phyloP scores from a whole-genome alignment of 495 filamentous ascomycete species.

The Staphylotrichum longicolle region DNA sequence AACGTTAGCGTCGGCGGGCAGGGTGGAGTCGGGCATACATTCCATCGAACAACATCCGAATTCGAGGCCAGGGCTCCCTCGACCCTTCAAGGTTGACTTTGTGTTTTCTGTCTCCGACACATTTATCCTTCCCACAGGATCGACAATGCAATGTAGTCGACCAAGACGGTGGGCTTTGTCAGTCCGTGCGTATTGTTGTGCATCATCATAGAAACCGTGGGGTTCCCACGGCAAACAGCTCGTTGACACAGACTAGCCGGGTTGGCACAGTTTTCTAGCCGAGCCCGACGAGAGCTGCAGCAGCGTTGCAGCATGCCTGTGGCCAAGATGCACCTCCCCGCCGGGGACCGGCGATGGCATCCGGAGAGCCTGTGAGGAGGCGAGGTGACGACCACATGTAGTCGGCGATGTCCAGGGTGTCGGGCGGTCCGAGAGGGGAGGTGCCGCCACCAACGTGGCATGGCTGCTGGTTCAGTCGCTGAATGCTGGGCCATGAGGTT shows the following conservation, averaged over 20 bases:
- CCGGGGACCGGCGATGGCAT: slow-evolving; percentile 2
- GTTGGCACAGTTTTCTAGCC: background rate
- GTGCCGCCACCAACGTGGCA: no score
- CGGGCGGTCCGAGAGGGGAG: background rate
- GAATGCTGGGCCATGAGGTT: no score
- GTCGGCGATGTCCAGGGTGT: background rate
- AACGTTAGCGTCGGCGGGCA: background rate
- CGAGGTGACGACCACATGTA: background rate
- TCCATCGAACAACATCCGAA: slow-evolving; percentile 8
- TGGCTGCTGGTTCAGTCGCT: no score
- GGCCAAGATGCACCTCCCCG: background rate
- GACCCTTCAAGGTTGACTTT: background rate
- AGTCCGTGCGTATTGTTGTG: no score
- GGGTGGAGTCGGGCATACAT: background rate
- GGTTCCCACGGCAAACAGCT: no score
- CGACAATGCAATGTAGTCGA: no score
- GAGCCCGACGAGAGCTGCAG: slow-evolving; percentile 2
- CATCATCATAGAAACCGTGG: background rate
- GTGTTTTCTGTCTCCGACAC: no score
- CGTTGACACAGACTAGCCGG: background rate
- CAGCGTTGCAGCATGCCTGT: background rate
- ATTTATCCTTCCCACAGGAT: no score
- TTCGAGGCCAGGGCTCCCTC: background rate
- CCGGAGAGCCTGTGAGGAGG: slow-evolving; percentile 1
- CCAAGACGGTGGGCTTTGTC: no score